Evolutionary conservation across 1,284 basidiomycete species (phyloP).

Genomic region (Sphaerobolus stellatus): DNA sequence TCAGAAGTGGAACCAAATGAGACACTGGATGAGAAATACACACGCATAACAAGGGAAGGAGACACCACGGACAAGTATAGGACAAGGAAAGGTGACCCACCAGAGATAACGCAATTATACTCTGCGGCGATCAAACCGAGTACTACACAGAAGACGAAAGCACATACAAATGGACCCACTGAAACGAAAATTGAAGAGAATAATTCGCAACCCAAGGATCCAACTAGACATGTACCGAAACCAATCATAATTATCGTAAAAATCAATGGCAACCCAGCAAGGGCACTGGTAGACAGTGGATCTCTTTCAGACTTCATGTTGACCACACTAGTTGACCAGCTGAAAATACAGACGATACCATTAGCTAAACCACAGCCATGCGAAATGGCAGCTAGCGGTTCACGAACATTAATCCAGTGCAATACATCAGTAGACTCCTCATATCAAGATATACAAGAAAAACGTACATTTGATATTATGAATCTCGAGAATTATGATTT

Average conservation of each 20-base stretch:
- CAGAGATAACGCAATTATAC: too few species aligned
- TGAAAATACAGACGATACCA: slow-evolving; percentile 6
- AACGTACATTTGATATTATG: slow-evolving; percentile 28
- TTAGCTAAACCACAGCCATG: slow-evolving; percentile 6
- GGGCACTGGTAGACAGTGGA: neutral
- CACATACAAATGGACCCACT: neutral
- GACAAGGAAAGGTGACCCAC: too few species aligned
- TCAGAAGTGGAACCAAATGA: too few species aligned
- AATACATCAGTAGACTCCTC: neutral
- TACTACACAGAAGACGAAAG: neutral
- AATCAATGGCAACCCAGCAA: neutral
- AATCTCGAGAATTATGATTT: slow-evolving; percentile 34
- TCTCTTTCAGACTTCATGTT: slow-evolving; percentile 11
- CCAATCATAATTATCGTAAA: neutral
- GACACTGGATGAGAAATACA: too few species aligned
- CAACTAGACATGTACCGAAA: neutral
- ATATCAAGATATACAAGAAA: slow-evolving; percentile 6
- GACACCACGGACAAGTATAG: too few species aligned
- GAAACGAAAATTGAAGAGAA: neutral
- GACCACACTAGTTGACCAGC: slow-evolving; percentile 10
- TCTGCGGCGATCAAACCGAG: neutral
- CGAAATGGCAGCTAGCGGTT: slow-evolving; percentile 5
- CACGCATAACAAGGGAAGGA: too few species aligned
- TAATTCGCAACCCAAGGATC: neutral
- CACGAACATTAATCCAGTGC: slow-evolving; percentile 1